Evolutionary conservation across 306 rosid species (phyloP).

Genomic region (Cercis canadensis): DNA sequence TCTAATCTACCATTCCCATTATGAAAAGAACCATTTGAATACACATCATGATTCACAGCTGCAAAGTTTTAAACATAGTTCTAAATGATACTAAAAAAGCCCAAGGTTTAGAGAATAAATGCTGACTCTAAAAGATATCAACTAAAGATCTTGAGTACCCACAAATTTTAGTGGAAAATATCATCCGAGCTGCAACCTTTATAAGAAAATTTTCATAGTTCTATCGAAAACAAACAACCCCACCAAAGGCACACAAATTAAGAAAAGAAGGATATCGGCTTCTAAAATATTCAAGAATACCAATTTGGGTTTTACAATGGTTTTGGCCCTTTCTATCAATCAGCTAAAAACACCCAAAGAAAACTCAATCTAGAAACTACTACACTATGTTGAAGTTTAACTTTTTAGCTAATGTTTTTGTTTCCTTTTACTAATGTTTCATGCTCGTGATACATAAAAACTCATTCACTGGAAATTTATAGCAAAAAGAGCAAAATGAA

Average conservation of each 20-base stretch:
- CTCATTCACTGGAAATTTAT: too few relatives aligned
- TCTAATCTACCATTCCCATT: slow-evolving; percentile 60
- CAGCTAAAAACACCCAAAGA: not conserved
- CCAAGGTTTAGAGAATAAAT: slow-evolving; percentile 15
- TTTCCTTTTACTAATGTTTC: too few relatives aligned
- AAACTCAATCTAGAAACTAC: slow-evolving; percentile 21
- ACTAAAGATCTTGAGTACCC: slow-evolving; percentile 27
- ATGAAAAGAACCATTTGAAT: slow-evolving; percentile 53
- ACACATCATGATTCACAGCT: slow-evolving; percentile 24
- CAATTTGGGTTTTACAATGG: slow-evolving; percentile 21
- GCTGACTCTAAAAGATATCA: slow-evolving; percentile 2
- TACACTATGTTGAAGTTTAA: too few relatives aligned
- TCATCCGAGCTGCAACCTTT: slow-evolving; percentile 23
- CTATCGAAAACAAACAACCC: slow-evolving; percentile 26
- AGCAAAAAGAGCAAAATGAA: too few relatives aligned
- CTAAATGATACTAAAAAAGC: slow-evolving; percentile 28
- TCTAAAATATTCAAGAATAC: slow-evolving; percentile 25
- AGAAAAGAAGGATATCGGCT: not conserved
- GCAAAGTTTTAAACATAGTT: slow-evolving; percentile 49
- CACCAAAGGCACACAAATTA: not conserved
- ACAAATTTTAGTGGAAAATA: slow-evolving; percentile 23
- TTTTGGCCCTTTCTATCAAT: slow-evolving; percentile 2
- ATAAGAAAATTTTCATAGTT: slow-evolving; percentile 4
- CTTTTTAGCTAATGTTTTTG: too few relatives aligned
- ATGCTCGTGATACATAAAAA: too few relatives aligned